Evolutionary conservation across 768 basidiomycete genomes (phyloP).

Genomic region (Cystobasidium onofrii): DNA sequence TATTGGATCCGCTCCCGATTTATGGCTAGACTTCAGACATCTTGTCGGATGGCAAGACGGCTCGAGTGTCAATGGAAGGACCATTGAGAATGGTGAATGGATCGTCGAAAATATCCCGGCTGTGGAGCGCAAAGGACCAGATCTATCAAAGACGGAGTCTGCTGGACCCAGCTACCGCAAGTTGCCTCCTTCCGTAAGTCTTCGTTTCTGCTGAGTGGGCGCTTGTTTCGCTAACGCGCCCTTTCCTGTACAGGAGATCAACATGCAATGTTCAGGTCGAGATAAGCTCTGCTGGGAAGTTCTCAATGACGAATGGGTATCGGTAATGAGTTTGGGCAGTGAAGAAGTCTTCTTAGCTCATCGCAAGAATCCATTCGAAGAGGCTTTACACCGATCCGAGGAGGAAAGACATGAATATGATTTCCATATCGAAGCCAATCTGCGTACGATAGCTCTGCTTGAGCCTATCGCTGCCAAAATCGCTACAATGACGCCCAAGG

Average conservation of each 20-base stretch:
- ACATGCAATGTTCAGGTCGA: slow-evolving; percentile 83
- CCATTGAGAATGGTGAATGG: slow-evolving; percentile 42
- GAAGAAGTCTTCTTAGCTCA: slow-evolving; percentile 84
- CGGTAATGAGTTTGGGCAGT: slow-evolving; percentile 95
- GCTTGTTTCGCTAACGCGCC: neutral
- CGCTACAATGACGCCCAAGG: slow-evolving; percentile 79
- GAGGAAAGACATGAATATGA: slow-evolving; percentile 98
- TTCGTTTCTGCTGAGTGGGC: neutral
- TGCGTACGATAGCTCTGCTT: slow-evolving; percentile 79
- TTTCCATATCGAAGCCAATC: slow-evolving; percentile 82
- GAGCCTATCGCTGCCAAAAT: slow-evolving; percentile 79
- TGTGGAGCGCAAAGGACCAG: neutral
- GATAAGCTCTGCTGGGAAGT: slow-evolving; percentile 92
- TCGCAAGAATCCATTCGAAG: slow-evolving; percentile 94
- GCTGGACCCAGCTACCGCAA: slow-evolving; percentile 90
- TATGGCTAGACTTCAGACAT: slow-evolving; percentile 66
- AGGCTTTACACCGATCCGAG: slow-evolving; percentile 89
- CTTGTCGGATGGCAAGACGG: slow-evolving; percentile 58
- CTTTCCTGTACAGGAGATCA: slow-evolving; percentile 58
- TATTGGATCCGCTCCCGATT: slow-evolving; percentile 58
- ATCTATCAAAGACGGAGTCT: slow-evolving; percentile 37
- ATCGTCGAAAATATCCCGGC: slow-evolving; percentile 56
- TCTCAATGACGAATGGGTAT: slow-evolving; percentile 95
- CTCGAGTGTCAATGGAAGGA: slow-evolving; percentile 21
- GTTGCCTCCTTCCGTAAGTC: slow-evolving; percentile 77